phyloP scores from a whole-genome alignment of 352 stramenopile genomes.

The Phytopythium montanum region DNA sequence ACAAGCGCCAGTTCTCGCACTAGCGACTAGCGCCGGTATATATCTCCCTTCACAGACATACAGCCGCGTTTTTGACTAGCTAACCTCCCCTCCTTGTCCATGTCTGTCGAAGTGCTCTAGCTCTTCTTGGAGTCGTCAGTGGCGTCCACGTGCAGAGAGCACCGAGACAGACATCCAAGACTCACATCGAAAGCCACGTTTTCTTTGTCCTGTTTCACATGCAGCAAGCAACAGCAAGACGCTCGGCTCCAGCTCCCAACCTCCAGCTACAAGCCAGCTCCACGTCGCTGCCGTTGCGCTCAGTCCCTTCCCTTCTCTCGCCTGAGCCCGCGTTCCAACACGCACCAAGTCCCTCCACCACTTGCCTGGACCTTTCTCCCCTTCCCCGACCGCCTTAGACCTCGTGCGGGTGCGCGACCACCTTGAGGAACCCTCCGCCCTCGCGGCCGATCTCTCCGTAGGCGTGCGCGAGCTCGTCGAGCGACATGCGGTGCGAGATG shows the following conservation, averaged over 20 bases:
- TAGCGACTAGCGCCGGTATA: constrained; percentile 16
- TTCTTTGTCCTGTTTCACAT: constrained; percentile 1
- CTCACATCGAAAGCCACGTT: not conserved
- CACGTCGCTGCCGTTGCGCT: not conserved
- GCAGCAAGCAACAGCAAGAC: not conserved
- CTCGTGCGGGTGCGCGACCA: constrained; percentile 44
- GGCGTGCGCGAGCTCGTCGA: constrained; percentile 51
- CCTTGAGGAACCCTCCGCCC: constrained; percentile 56
- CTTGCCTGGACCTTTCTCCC: not conserved
- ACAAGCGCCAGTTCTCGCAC: constrained; percentile 95
- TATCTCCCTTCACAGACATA: constrained; percentile 3
- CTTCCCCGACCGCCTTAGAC: constrained; percentile 9
- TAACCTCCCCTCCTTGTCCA: too few species aligned
- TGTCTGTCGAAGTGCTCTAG: too few species aligned
- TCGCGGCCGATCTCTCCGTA: constrained; percentile 56
- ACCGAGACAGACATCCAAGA: not conserved
- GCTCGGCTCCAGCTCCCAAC: not conserved
- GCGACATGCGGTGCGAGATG: constrained; percentile 47
- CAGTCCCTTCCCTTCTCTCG: not conserved
- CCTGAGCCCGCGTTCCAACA: not conserved
- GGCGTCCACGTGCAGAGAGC: too few species aligned
- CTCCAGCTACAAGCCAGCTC: too few species aligned
- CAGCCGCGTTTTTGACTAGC: constrained; percentile 1
- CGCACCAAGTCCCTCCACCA: not conserved
- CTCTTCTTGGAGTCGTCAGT: too few species aligned